Percentiles rank a stretch among this genome's conserved stretches.
Conservation (phyloP, 352 stramenopile species). For the Plasmopara halstedii region DNA sequence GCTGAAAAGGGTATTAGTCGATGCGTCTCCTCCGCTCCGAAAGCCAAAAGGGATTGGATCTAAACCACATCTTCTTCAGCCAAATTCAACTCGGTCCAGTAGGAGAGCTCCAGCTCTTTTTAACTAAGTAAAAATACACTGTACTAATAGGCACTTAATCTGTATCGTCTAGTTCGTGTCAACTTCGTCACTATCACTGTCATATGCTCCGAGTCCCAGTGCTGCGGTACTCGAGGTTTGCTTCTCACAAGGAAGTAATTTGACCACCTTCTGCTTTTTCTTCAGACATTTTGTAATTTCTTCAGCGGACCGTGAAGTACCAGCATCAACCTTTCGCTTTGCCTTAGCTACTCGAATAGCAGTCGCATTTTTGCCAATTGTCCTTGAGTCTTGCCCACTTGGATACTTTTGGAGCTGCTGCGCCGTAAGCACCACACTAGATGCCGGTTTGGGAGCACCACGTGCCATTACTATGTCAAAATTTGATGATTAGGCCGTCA, state of each 20-base stretch:
- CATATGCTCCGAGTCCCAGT: slow-evolving; percentile 46
- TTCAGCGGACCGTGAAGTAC: slow-evolving; percentile 11
- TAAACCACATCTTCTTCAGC: slow-evolving; percentile 17
- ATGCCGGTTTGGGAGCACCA: slow-evolving; percentile 25
- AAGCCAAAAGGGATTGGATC: slow-evolving; percentile 23
- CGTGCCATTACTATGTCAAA: slow-evolving; percentile 42
- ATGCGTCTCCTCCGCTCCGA: slow-evolving; percentile 67
- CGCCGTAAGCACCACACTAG: slow-evolving; percentile 8
- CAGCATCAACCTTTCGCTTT: slow-evolving; percentile 38
- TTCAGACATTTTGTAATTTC: slow-evolving; percentile 3
- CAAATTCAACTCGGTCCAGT: slow-evolving; percentile 12
- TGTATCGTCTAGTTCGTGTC: slow-evolving; percentile 2
- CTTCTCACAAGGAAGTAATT: slow-evolving; percentile 3
- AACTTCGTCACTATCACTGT: slow-evolving; percentile 52
- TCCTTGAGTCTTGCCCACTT: slow-evolving; percentile 23
- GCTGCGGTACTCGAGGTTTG: slow-evolving; percentile 8
- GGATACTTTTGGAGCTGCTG: slow-evolving; percentile 26
- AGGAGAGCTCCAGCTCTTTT: slow-evolving; percentile 23
- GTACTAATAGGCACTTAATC: neutral
- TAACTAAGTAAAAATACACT: neutral
- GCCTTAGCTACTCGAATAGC: slow-evolving; percentile 41
- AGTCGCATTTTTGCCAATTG: slow-evolving; percentile 16
- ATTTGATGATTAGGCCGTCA: too few relatives aligned
- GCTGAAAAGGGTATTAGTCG: slow-evolving; percentile 46
- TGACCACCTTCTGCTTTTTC: slow-evolving; percentile 21